phyloP scores from a whole-genome alignment of 495 filamentous ascomycete genomes.

The Thermothielavioides terrestris region DNA sequence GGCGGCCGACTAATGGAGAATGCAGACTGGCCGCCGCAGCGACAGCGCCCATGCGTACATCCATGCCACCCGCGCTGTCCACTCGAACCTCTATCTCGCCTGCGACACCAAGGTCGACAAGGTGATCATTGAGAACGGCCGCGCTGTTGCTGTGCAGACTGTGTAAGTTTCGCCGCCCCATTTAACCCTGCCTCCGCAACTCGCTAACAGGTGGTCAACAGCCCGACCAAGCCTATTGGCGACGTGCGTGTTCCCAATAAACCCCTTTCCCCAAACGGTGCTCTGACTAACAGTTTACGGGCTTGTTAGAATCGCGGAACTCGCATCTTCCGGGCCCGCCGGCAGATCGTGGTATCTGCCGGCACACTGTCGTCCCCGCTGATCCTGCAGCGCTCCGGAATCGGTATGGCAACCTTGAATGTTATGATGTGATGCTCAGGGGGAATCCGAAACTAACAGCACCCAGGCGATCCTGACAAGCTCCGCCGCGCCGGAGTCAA shows the following conservation, averaged over 20 bases:
- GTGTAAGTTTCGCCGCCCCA: constrained; percentile 24
- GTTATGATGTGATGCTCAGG: background rate
- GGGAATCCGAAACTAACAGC: background rate
- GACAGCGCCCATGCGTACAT: constrained; percentile 73
- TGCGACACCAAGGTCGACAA: constrained; percentile 80
- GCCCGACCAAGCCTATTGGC: constrained; percentile 33
- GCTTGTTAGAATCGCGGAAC: constrained; percentile 23
- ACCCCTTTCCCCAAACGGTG: background rate
- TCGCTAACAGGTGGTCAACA: constrained; percentile 11
- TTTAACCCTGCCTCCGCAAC: background rate
- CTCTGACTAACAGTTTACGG: constrained; percentile 15
- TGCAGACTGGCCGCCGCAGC: constrained; percentile 54
- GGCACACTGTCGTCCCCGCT: constrained; percentile 73
- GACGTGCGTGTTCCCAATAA: constrained; percentile 3
- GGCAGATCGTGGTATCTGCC: constrained; percentile 70
- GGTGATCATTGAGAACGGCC: constrained; percentile 62
- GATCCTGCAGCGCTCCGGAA: constrained; percentile 67
- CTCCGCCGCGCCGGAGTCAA: constrained; percentile 60
- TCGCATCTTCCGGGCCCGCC: constrained; percentile 58
- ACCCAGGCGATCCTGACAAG: constrained; percentile 54
- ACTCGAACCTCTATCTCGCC: constrained; percentile 65
- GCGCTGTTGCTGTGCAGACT: constrained; percentile 53
- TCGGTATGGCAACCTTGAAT: constrained; percentile 23
- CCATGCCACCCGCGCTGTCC: constrained; percentile 55
- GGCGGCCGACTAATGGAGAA: background rate